Evolutionary conservation across 441 rosid species (phyloP).

Genomic region (Erodium texanum): DNA sequence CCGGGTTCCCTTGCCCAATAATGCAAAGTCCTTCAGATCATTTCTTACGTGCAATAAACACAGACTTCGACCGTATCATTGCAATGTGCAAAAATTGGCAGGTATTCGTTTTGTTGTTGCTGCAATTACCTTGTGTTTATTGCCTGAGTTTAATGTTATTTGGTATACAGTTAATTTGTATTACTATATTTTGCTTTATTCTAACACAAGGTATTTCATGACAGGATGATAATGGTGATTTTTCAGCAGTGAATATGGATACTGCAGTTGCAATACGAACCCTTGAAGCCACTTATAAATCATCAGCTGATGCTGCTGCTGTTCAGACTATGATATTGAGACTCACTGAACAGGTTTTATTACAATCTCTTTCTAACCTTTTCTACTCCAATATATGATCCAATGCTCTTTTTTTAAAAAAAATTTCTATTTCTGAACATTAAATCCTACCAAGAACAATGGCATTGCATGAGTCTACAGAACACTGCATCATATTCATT

Average conservation of each 20-base stretch:
- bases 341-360: constrained; percentile 72
- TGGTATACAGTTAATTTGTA: neutral
- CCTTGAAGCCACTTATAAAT: constrained; percentile 83
- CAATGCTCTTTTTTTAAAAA: no score
- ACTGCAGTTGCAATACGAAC: constrained; percentile 98
- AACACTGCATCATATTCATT: neutral
- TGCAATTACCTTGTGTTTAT: neutral
- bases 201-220: neutral
- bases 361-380: neutral
- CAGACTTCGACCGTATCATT: constrained; percentile 95
- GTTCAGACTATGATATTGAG: constrained; percentile 68
- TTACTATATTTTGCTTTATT: neutral
- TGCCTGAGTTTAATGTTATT: neutral
- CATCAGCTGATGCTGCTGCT: constrained; percentile 85
- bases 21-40: constrained; percentile 99
- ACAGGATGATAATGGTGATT: constrained; percentile 95
- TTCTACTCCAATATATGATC: neutral
- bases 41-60: constrained; percentile 91
- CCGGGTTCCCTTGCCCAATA: constrained; percentile 99
- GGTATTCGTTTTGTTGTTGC: constrained; percentile 33
- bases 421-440: no score
- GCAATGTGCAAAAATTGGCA: constrained; percentile 99
- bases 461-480: no score
- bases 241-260: constrained; percentile 97
- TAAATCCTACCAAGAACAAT: no score